These are phyloP conservation scores for Immersiporthe knoxdaviesiana DNA, from an alignment of 2,329 filamentous ascomycete genomes.

Conservation along the genomic window DNA sequence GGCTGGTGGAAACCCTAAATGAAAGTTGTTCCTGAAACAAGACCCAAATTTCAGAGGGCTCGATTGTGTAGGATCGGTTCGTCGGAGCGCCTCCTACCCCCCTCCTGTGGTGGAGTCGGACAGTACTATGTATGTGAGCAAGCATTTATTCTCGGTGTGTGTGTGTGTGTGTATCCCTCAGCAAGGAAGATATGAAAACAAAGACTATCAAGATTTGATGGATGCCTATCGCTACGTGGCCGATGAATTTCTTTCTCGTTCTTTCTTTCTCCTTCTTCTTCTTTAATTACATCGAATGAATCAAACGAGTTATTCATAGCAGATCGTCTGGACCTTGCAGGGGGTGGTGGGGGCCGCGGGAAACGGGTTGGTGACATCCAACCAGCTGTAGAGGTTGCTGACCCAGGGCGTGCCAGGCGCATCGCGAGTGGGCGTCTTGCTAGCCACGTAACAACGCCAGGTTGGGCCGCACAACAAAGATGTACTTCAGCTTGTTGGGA, in stretches of 20 bases:
- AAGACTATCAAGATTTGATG: neutral
- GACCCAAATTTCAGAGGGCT: neutral
- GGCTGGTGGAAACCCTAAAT: neutral
- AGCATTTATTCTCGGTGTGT: neutral
- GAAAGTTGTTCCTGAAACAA: constrained; percentile 8
- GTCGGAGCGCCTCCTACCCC: neutral
- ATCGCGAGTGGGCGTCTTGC: neutral
- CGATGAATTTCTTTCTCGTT: no score
- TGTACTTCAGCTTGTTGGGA: neutral
- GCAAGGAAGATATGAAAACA: neutral
- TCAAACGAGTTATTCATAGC: neutral
- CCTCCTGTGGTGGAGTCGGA: neutral
- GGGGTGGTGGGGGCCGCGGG: neutral
- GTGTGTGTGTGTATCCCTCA: neutral
- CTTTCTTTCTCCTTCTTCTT: neutral
- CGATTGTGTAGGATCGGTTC: neutral
- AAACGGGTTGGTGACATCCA: neutral
- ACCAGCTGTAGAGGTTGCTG: neutral
- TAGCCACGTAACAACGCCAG: neutral
- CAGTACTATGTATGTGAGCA: neutral
- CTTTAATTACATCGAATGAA: neutral
- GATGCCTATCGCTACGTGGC: neutral
- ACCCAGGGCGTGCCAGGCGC: neutral
- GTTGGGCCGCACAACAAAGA: neutral
- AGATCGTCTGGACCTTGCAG: neutral